Percentiles rank a stretch among this genome's conserved stretches.
Conservation (phyloP, 169 alveolate species). For the Cryptosporidium xiaoi region DNA sequence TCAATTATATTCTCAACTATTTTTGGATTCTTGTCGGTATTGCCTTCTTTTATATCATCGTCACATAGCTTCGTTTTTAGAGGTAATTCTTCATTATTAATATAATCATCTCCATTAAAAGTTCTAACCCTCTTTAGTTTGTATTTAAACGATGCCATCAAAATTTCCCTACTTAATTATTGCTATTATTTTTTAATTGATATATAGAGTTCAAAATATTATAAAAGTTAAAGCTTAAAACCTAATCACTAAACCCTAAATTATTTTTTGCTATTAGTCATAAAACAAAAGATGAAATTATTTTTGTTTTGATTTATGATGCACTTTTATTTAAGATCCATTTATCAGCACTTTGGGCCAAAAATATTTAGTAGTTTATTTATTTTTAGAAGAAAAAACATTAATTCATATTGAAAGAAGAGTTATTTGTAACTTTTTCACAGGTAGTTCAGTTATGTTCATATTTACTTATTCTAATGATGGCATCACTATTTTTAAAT, state of each 20-base stretch:
- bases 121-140: conserved; percentile 45
- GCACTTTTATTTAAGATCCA: neutral
- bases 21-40: neutral
- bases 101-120: neutral
- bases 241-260: conserved; percentile 57
- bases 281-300: neutral
- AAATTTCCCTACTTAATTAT: too few relatives aligned
- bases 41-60: neutral
- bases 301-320: neutral
- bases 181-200: neutral
- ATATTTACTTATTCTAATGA: too few relatives aligned
- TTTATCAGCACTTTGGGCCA: neutral
- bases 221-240: conserved; percentile 18
- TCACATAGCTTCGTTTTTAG: conserved; percentile 21
- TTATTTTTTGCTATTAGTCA: neutral
- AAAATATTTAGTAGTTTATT: too few relatives aligned
- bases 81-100: conserved; percentile 32
- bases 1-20: neutral
- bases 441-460: too few relatives aligned
- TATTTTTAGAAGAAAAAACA: too few relatives aligned
- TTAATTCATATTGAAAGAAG: too few relatives aligned
- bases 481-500: too few relatives aligned
- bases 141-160: conserved; percentile 50
- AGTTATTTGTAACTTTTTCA: too few relatives aligned
- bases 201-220: neutral